These are phyloP conservation scores for Chaetothyriales sp. DNA, from an alignment of 2,329 filamentous ascomycete genomes.

Conservation along the genomic window DNA sequence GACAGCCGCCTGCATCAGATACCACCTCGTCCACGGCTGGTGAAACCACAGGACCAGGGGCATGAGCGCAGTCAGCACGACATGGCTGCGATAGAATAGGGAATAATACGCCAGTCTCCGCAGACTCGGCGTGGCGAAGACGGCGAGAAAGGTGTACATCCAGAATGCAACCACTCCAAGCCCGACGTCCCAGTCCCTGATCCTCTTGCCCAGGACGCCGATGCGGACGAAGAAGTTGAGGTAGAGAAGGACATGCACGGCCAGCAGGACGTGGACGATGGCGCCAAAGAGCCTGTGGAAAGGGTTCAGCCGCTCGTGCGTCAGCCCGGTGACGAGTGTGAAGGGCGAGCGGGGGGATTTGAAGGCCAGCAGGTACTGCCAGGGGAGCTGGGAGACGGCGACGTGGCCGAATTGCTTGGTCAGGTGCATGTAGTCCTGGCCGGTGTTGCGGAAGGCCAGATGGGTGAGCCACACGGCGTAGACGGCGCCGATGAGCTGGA, in stretches of 20 bases:
- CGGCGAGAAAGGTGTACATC: constrained; percentile 30
- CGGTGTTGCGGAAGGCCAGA: constrained; percentile 10
- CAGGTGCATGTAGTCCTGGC: constrained; percentile 43
- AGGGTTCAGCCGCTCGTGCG: constrained; percentile 41
- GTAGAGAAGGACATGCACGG: constrained; percentile 40
- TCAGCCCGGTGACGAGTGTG: constrained; percentile 36
- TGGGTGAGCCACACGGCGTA: constrained; percentile 14
- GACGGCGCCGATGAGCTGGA: constrained; percentile 9
- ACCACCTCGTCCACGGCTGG: constrained; percentile 39
- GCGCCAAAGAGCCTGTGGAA: constrained; percentile 45
- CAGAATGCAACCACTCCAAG: constrained; percentile 37
- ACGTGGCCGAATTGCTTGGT: constrained; percentile 48
- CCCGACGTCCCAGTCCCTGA: constrained; percentile 43
- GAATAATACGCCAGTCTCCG: constrained; percentile 33
- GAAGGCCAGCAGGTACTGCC: constrained; percentile 42
- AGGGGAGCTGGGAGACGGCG: constrained; percentile 43
- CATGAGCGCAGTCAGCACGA: constrained; percentile 35
- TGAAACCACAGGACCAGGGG: constrained; percentile 39
- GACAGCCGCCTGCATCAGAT: constrained; percentile 35
- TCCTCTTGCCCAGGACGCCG: constrained; percentile 36
- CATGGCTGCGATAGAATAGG: constrained; percentile 42
- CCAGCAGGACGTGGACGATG: constrained; percentile 37
- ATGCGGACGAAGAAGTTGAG: constrained; percentile 41
- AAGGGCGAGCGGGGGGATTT: constrained; percentile 27
- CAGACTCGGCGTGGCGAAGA: constrained; percentile 34